phyloP scores from a whole-genome alignment of 2,329 filamentous ascomycete genomes.

The Fusarium odoratissimum region DNA sequence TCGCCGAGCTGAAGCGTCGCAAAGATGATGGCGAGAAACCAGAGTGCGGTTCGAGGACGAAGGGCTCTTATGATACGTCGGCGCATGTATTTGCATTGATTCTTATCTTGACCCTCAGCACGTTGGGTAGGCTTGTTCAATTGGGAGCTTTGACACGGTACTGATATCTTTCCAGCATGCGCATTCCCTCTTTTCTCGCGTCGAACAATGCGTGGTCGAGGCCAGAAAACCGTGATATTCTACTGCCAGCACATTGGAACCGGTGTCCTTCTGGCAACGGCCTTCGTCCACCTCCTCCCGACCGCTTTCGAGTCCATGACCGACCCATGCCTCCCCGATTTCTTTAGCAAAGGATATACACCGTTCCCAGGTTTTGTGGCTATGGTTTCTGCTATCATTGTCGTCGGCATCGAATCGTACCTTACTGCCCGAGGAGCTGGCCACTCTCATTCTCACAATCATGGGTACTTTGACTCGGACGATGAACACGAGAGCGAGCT shows the following conservation, averaged over 20 bases:
- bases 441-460: slow-evolving; percentile 68
- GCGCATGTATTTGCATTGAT: slow-evolving; percentile 76
- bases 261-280: slow-evolving; percentile 86
- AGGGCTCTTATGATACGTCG: slow-evolving; percentile 71
- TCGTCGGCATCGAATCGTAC: slow-evolving; percentile 89
- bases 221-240: slow-evolving; percentile 71
- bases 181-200: slow-evolving; percentile 74
- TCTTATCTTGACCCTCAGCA: slow-evolving; percentile 72
- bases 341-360: slow-evolving; percentile 83
- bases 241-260: slow-evolving; percentile 82
- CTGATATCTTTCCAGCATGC: slow-evolving; percentile 60
- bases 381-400: slow-evolving; percentile 83
- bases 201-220: slow-evolving; percentile 66
- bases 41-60: slow-evolving; percentile 63
- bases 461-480: slow-evolving; percentile 62
- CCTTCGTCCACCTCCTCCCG: slow-evolving; percentile 81
- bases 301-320: slow-evolving; percentile 75
- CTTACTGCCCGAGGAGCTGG: slow-evolving; percentile 78
- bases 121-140: slow-evolving; percentile 57
- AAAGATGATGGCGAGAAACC: slow-evolving; percentile 58
- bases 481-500: slow-evolving; percentile 52
- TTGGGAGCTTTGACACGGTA: neutral
- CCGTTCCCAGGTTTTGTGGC: slow-evolving; percentile 85
- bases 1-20: slow-evolving; percentile 64
- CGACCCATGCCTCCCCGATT: slow-evolving; percentile 77